A percentile compares a stretch with the other conserved stretches of the same genome.
phyloP scores from a whole-genome alignment of 768 basidiomycete genomes.

The Saitozyma podzolica region DNA sequence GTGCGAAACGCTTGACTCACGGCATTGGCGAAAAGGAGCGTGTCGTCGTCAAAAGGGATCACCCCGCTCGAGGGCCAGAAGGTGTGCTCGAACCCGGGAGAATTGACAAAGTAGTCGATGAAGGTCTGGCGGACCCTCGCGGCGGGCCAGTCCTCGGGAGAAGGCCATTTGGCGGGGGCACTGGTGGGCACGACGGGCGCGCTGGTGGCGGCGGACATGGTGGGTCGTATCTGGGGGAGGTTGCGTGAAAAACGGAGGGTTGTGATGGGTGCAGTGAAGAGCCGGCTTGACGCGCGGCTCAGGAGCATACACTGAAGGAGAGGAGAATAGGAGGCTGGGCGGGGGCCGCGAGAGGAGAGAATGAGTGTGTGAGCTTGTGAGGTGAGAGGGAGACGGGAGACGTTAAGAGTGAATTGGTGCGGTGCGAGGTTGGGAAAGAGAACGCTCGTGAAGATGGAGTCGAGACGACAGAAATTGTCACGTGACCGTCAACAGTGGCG shows the following conservation, averaged over 20 bases:
- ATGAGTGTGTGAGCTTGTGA: too few relatives aligned
- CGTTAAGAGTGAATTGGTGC: too few relatives aligned
- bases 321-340: too few relatives aligned
- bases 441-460: too few relatives aligned
- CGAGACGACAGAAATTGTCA: too few relatives aligned
- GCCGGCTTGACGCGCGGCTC: neutral
- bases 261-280: neutral
- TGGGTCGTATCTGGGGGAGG: constrained; percentile 2
- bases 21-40: constrained; percentile 95
- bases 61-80: constrained; percentile 89
- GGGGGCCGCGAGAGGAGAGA: too few relatives aligned
- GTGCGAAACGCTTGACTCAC: constrained; percentile 57
- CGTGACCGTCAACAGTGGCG: too few relatives aligned
- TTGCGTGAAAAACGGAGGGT: neutral
- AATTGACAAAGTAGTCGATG: constrained; percentile 78
- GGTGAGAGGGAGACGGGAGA: too few relatives aligned
- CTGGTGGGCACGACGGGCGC: constrained; percentile 36
- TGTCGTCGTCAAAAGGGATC: constrained; percentile 96
- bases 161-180: constrained; percentile 47
- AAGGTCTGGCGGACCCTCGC: constrained; percentile 79
- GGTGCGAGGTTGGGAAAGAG: too few relatives aligned
- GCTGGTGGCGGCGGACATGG: constrained; percentile 27
- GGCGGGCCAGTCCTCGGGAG: constrained; percentile 68
- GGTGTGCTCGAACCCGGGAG: constrained; percentile 64
- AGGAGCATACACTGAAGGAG: neutral